These are phyloP conservation scores for Cyberlindnera amylophila DNA, from an alignment of 805 yeast genomes.

Conservation along the genomic window DNA sequence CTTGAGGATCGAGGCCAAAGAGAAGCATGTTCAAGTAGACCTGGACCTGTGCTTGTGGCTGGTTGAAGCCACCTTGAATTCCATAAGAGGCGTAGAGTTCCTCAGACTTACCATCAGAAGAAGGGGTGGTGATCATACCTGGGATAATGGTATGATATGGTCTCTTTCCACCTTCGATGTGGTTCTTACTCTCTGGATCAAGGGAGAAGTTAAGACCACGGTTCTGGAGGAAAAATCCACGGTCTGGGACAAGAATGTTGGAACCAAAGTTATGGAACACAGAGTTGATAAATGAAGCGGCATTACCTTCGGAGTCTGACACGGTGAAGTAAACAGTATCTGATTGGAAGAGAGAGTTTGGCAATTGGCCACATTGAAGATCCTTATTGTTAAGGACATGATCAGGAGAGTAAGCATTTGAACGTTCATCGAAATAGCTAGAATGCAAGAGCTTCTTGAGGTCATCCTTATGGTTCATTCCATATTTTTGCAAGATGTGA, in stretches of 20 bases:
- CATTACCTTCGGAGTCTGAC: conserved; percentile 67
- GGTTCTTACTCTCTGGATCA: conserved; percentile 52
- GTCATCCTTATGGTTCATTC: conserved; percentile 31
- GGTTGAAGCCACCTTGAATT: conserved; percentile 85
- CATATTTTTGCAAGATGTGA: conserved; percentile 31
- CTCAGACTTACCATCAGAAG: conserved; percentile 28
- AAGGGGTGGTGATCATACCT: conserved; percentile 60
- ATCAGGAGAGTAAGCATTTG: conserved; percentile 39
- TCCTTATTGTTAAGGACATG: conserved; percentile 39
- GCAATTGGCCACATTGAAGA: conserved; percentile 47
- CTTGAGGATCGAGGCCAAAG: conserved; percentile 67
- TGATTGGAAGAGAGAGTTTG: conserved; percentile 52
- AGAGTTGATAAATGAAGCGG: conserved; percentile 77
- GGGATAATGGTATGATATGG: conserved; percentile 85
- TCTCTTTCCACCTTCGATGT: conserved; percentile 64
- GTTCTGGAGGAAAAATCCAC: conserved; percentile 70
- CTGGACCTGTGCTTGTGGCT: conserved; percentile 82
- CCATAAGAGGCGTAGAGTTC: conserved; percentile 71
- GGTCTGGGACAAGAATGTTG: conserved; percentile 58
- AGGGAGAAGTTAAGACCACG: conserved; percentile 75
- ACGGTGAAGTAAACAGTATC: conserved; percentile 72
- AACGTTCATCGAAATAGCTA: conserved; percentile 47
- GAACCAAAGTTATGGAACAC: conserved; percentile 68
- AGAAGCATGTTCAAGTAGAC: conserved; percentile 62
- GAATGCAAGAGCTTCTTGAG: conserved; percentile 37